These are phyloP conservation scores for Russula foetens DNA, from an alignment of 768 basidiomycete genomes.

Conservation along the genomic window DNA sequence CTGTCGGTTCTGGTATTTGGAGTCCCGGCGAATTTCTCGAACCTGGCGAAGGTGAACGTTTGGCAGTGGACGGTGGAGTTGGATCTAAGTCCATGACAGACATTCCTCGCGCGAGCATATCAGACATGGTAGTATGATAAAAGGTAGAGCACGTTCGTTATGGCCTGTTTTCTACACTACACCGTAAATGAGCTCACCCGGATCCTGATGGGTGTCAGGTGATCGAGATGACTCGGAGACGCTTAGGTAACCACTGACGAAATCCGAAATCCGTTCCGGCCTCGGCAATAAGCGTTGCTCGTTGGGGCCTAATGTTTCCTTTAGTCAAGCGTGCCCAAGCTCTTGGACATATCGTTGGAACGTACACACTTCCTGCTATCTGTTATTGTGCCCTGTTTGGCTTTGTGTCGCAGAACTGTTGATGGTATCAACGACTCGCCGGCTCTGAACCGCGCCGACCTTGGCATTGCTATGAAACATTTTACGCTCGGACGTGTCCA, in stretches of 20 bases:
- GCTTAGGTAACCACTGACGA: no score
- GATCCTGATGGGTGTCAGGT: background rate
- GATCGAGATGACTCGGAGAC: background rate
- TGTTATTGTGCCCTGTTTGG: background rate
- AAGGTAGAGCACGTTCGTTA: background rate
- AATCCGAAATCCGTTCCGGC: no score
- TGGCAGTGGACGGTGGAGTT: background rate
- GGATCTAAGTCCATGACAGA: background rate
- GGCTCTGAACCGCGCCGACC: constrained; percentile 62
- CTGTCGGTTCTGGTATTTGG: constrained; percentile 42
- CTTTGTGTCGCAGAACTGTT: constrained; percentile 39
- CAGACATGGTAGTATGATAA: background rate
- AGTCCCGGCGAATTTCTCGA: constrained; percentile 25
- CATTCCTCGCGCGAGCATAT: background rate
- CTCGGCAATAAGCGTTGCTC: no score
- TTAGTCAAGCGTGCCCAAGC: constrained; percentile 67
- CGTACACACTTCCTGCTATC: constrained; percentile 35
- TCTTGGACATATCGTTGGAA: constrained; percentile 62
- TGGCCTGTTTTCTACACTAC: background rate
- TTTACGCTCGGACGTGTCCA: constrained; percentile 65
- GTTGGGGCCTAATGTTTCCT: background rate
- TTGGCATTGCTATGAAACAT: constrained; percentile 73
- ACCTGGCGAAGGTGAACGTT: background rate
- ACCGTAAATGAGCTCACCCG: no score
- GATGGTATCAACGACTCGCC: constrained; percentile 70